These are phyloP conservation scores for Gloeophyllum trabeum DNA, from an alignment of 768 basidiomycete species.

Conservation along the genomic window DNA sequence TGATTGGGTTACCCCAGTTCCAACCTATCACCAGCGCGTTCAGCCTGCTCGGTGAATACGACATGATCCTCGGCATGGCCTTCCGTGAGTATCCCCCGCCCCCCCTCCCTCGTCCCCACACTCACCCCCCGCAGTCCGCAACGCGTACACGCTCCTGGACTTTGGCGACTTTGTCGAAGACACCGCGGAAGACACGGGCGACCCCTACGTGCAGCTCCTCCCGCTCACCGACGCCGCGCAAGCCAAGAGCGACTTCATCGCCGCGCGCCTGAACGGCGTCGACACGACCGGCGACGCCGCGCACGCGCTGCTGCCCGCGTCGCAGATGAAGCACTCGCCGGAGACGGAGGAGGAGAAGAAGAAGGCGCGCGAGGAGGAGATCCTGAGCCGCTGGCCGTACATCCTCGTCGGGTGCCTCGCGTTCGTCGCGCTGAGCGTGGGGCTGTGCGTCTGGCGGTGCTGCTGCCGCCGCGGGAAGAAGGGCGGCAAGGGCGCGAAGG, in stretches of 20 bases:
- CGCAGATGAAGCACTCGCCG: constrained; percentile 51
- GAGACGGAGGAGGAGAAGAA: constrained; percentile 56
- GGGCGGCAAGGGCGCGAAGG: constrained; percentile 2
- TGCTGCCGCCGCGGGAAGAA: constrained; percentile 28
- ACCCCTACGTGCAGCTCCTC: constrained; percentile 64
- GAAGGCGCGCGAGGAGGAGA: constrained; percentile 47
- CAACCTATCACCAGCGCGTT: constrained; percentile 79
- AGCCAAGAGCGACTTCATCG: constrained; percentile 58
- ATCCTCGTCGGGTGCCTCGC: constrained; percentile 52
- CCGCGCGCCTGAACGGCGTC: constrained; percentile 44
- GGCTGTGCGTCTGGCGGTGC: constrained; percentile 47
- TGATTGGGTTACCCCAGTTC: no score
- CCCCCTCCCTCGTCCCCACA: not conserved
- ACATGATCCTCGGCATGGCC: constrained; percentile 76
- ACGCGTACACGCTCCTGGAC: constrained; percentile 60
- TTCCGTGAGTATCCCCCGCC: constrained; percentile 39
- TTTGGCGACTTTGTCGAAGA: constrained; percentile 59
- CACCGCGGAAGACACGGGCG: constrained; percentile 28
- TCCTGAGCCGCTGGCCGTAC: constrained; percentile 65
- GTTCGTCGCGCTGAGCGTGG: constrained; percentile 31
- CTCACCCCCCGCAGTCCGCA: constrained; percentile 43
- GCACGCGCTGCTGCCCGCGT: constrained; percentile 49
- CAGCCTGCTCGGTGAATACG: constrained; percentile 66
- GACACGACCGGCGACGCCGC: constrained; percentile 43
- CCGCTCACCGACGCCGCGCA: constrained; percentile 39